A percentile compares a stretch with the other conserved stretches of the same genome.
Conservation (phyloP, 768 basidiomycete species). For the Kwoniella shandongensis region DNA sequence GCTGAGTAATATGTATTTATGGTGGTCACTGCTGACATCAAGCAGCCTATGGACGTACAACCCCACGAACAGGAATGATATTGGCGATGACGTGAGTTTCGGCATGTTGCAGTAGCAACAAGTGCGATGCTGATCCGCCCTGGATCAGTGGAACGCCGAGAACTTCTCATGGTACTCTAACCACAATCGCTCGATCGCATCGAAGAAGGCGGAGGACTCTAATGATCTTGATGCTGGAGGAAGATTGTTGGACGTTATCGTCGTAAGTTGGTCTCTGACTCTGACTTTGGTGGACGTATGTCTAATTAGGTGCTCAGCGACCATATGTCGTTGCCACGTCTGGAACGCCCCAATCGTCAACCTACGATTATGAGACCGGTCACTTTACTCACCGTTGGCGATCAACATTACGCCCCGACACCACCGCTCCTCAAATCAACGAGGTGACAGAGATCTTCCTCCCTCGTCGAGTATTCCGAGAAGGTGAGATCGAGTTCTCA, state of each 20-base stretch:
- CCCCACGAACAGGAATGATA: conserved; percentile 72
- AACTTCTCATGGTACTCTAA: conserved; percentile 92
- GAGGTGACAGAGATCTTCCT: conserved; percentile 46
- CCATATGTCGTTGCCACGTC: conserved; percentile 90
- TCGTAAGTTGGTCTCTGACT: conserved; percentile 53
- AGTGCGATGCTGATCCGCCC: background rate
- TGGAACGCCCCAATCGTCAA: conserved; percentile 71
- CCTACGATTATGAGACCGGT: conserved; percentile 59
- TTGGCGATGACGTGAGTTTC: conserved; percentile 62
- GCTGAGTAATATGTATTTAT: background rate
- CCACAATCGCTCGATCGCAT: conserved; percentile 24
- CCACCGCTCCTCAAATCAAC: conserved; percentile 2
- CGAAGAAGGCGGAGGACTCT: conserved; percentile 20
- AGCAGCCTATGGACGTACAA: conserved; percentile 92
- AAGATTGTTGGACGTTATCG: conserved; percentile 71
- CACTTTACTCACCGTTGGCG: conserved; percentile 34
- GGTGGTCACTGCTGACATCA: background rate
- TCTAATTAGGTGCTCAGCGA: conserved; percentile 54
- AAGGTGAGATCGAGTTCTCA: conserved; percentile 15
- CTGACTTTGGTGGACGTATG: background rate
- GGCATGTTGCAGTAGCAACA: background rate
- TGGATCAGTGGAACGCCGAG: conserved; percentile 82
- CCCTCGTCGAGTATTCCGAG: conserved; percentile 30
- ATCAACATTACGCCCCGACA: conserved; percentile 12
- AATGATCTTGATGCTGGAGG: conserved; percentile 74